phyloP scores from a whole-genome alignment of 2,329 filamentous ascomycete genomes.

The Lecanosticta acicola region DNA sequence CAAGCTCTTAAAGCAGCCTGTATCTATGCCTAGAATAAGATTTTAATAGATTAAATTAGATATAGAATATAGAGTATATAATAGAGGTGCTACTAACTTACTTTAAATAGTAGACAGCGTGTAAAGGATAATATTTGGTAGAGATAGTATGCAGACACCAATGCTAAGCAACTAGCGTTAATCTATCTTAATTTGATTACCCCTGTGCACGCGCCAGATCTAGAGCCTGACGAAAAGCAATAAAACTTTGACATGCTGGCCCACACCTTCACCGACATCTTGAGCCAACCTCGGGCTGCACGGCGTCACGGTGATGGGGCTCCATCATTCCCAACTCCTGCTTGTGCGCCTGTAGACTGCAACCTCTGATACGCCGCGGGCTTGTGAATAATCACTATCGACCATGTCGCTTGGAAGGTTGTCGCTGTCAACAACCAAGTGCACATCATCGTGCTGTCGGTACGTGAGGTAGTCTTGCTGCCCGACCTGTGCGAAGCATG shows the following conservation, averaged over 20 bases:
- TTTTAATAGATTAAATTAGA: too few species aligned
- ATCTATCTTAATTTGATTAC: too few species aligned
- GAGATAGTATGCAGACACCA: too few species aligned
- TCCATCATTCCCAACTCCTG: not conserved
- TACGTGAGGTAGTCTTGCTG: constrained; percentile 8
- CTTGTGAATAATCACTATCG: not conserved
- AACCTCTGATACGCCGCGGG: not conserved
- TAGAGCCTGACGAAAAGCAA: constrained; percentile 1
- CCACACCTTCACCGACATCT: constrained; percentile 9
- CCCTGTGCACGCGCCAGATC: too few species aligned
- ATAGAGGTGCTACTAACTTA: too few species aligned
- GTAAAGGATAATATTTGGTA: too few species aligned
- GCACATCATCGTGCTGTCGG: too few species aligned
- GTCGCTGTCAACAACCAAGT: not conserved
- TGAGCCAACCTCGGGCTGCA: constrained; percentile 10
- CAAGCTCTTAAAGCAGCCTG: too few species aligned
- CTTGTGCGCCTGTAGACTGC: not conserved
- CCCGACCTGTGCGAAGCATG: constrained; percentile 8
- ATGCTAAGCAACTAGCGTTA: too few species aligned
- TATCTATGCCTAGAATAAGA: too few species aligned
- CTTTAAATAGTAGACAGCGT: too few species aligned
- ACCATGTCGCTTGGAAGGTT: constrained; percentile 11
- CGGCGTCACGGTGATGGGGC: not conserved
- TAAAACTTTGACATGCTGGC: constrained; percentile 10
- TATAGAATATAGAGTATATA: too few species aligned